Conservation (phyloP, 2,329 filamentous ascomycete genomes). For the Sporothrix phasma region DNA sequence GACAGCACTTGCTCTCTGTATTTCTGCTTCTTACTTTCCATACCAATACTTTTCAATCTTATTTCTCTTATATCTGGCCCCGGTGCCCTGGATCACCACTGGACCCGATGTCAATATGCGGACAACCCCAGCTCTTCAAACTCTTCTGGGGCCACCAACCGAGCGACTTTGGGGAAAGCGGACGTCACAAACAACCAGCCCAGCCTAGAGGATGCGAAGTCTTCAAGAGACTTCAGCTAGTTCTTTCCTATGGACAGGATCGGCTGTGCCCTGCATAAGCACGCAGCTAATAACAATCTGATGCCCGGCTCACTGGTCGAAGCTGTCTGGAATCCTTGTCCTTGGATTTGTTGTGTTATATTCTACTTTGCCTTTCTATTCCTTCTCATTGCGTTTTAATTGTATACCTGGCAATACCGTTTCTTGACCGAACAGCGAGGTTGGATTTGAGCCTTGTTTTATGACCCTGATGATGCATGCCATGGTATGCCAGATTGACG, state of each 20-base stretch:
- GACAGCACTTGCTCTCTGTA: background rate
- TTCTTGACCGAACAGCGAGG: background rate
- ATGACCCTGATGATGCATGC: background rate
- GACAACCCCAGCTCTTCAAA: background rate
- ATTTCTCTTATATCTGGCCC: background rate
- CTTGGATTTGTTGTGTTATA: too few species aligned
- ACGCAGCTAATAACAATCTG: background rate
- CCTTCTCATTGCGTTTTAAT: background rate
- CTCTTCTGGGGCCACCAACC: background rate
- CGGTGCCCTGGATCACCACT: background rate
- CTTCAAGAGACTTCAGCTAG: too few species aligned
- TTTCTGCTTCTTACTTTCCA: background rate
- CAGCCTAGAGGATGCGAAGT: too few species aligned
- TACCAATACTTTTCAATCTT: background rate
- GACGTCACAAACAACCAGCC: too few species aligned
- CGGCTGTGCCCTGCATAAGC: background rate
- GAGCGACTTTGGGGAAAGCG: background rate
- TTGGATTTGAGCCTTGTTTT: conserved; percentile 1
- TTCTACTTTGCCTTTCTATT: background rate
- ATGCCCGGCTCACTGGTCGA: background rate
- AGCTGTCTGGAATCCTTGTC: background rate
- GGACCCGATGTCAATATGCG: background rate
- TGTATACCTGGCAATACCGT: background rate
- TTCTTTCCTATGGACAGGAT: background rate
- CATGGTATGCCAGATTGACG: background rate